Evolutionary conservation across 208 protist species (phyloP).

Genomic region (Acanthamoeba sp.): DNA sequence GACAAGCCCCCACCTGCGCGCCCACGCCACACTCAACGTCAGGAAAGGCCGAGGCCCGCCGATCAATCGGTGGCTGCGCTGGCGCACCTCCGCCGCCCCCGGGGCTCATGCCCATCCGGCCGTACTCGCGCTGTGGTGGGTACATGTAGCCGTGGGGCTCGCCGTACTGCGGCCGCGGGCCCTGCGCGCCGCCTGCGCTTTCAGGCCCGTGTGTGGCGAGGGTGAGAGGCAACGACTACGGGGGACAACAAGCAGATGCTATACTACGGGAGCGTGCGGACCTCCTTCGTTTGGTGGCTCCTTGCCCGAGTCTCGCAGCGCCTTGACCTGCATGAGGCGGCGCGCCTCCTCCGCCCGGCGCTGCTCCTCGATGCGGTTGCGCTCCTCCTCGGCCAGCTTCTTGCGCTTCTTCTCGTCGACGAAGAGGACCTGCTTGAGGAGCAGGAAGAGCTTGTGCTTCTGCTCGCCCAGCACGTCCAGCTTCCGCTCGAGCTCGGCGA

Average conservation of each 20-base stretch:
- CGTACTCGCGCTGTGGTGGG: not conserved
- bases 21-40: too few relatives aligned
- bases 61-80: too few relatives aligned
- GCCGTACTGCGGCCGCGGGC: not conserved
- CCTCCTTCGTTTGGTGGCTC: constrained; percentile 7
- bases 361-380: constrained; percentile 1
- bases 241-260: too few relatives aligned
- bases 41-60: too few relatives aligned
- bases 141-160: constrained; percentile 5
- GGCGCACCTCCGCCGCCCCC: not conserved
- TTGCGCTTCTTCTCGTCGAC: constrained; percentile 17
- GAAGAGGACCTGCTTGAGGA: constrained; percentile 54
- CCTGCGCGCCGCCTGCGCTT: not conserved
- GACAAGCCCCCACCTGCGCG: not conserved
- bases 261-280: too few relatives aligned
- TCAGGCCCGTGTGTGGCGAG: too few relatives aligned
- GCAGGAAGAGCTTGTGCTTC: constrained; percentile 57
- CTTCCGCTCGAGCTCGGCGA: not conserved
- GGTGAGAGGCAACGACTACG: too few relatives aligned
- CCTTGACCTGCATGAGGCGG: constrained; percentile 2
- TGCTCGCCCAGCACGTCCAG: constrained; percentile 14
- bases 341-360: not conserved
- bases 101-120: not conserved
- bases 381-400: not conserved
- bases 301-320: constrained; percentile 21